phyloP scores from a whole-genome alignment of 495 filamentous ascomycete species.

The Pyrenula massariospora region DNA sequence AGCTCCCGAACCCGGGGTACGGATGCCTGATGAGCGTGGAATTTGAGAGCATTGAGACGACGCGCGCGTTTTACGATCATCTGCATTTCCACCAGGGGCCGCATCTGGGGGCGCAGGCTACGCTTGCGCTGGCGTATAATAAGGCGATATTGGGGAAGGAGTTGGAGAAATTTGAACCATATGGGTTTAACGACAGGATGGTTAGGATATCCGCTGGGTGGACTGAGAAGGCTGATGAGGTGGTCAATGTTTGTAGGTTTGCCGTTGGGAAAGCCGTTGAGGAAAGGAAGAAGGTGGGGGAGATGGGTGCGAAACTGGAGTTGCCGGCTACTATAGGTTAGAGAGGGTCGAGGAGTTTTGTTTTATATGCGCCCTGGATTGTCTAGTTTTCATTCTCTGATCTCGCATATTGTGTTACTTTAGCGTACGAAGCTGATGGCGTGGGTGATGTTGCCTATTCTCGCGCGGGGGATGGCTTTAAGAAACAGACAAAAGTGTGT shows the following conservation, averaged over 20 bases:
- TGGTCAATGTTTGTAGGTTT: background rate
- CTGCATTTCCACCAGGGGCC: conserved; percentile 12
- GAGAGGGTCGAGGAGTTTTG: no score
- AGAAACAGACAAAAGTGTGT: no score
- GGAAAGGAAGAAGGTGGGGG: background rate
- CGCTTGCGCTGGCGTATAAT: conserved; percentile 13
- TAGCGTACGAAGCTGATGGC: no score
- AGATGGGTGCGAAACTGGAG: background rate
- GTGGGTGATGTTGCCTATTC: no score
- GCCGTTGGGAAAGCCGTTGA: background rate
- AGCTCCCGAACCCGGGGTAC: conserved; percentile 14
- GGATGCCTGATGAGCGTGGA: conserved; percentile 27
- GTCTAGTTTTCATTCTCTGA: no score
- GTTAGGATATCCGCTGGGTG: conserved; percentile 13
- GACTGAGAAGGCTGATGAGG: conserved; percentile 7
- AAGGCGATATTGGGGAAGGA: conserved; percentile 10
- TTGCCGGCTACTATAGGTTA: background rate
- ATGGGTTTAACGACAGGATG: conserved; percentile 12
- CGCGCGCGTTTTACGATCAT: conserved; percentile 10
- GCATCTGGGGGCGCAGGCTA: conserved; percentile 11
- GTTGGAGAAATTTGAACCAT: conserved; percentile 9
- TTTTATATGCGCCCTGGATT: no score
- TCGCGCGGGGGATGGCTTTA: no score
- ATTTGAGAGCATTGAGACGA: conserved; percentile 18
- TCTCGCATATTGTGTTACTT: no score